Conservation (phyloP, 805 yeast species). For the Scheffersomyces lignosus region DNA sequence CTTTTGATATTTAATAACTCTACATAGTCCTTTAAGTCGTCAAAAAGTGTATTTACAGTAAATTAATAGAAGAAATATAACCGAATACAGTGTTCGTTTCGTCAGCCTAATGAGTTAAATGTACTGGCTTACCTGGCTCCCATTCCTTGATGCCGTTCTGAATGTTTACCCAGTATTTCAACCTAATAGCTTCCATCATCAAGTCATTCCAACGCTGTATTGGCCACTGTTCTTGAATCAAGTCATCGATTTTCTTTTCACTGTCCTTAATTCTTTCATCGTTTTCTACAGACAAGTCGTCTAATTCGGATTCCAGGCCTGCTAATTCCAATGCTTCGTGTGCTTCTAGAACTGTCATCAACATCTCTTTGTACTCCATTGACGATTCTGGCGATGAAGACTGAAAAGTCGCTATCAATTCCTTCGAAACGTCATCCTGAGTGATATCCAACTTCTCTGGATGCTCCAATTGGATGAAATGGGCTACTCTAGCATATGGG, state of each 20-base stretch:
- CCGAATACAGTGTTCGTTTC: no score
- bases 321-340: constrained; percentile 82
- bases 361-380: constrained; percentile 49
- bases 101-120: constrained; percentile 53
- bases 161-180: constrained; percentile 85
- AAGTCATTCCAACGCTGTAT: constrained; percentile 53
- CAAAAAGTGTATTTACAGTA: not conserved
- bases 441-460: constrained; percentile 50
- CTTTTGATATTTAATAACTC: no score
- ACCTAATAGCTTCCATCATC: constrained; percentile 62
- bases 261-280: constrained; percentile 50
- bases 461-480: constrained; percentile 33
- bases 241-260: constrained; percentile 44
- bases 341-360: constrained; percentile 78
- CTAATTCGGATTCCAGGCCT: constrained; percentile 56
- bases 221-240: constrained; percentile 38
- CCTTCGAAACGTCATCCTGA: constrained; percentile 53
- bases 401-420: constrained; percentile 43
- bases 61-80: no score
- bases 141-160: constrained; percentile 72
- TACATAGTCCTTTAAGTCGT: no score
- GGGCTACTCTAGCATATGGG: constrained; percentile 62
- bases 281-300: constrained; percentile 53
- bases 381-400: constrained; percentile 27
- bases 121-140: constrained; percentile 70